These are phyloP conservation scores for Pseudocercospora eumusae DNA, from an alignment of 2,329 filamentous ascomycete species.

Conservation along the genomic window DNA sequence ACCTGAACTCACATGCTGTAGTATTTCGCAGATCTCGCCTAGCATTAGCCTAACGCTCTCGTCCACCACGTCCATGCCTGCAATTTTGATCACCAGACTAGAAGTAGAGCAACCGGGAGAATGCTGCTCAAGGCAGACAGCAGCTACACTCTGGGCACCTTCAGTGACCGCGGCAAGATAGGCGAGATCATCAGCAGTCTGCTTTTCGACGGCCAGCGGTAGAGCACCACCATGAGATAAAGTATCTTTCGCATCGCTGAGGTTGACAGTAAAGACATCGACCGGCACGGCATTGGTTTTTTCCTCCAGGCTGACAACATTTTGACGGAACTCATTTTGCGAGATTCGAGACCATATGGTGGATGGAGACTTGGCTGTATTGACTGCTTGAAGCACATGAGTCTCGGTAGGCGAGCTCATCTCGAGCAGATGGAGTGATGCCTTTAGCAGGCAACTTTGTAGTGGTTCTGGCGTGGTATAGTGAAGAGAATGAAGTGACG, in stretches of 20 bases:
- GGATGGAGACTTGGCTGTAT: conserved; percentile 7
- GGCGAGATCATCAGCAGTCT: conserved; percentile 20
- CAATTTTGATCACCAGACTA: conserved; percentile 12
- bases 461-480: background rate
- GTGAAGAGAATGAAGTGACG: background rate
- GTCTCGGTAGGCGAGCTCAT: background rate
- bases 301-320: conserved; percentile 20
- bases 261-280: conserved; percentile 12
- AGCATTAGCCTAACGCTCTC: conserved; percentile 17
- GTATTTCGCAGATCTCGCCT: conserved; percentile 1
- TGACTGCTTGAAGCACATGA: conserved; percentile 4
- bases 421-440: background rate
- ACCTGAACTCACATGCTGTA: conserved; percentile 2
- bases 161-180: conserved; percentile 22
- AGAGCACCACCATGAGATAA: background rate
- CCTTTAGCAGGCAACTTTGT: background rate
- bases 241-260: background rate
- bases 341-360: conserved; percentile 20
- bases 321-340: conserved; percentile 17
- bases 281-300: conserved; percentile 23
- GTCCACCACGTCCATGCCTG: conserved; percentile 23
- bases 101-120: background rate
- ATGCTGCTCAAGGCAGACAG: conserved; percentile 22
- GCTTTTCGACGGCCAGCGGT: conserved; percentile 18
- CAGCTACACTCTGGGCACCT: conserved; percentile 23